These are phyloP conservation scores for Vitis hybrid DNA, from an alignment of 177 flowering plant species.

Conservation along the genomic window DNA sequence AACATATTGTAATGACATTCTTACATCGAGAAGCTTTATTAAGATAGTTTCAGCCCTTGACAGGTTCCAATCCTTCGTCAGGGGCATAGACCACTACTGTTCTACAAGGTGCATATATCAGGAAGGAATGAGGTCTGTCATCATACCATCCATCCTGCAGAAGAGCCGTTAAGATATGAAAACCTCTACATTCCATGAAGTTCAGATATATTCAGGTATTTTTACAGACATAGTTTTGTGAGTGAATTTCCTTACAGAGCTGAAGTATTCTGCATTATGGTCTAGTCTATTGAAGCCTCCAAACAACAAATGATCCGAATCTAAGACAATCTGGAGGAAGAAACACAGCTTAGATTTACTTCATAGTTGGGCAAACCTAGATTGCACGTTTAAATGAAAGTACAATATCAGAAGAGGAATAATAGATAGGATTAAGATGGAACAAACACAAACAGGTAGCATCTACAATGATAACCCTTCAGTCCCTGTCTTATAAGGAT, in stretches of 20 bases:
- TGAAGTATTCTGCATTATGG: slow-evolving; percentile 70
- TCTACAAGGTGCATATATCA: slow-evolving; percentile 80
- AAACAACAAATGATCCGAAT: slow-evolving; percentile 75
- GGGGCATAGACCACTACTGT: slow-evolving; percentile 88
- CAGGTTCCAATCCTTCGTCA: slow-evolving; percentile 31
- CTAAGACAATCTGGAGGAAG: slow-evolving; percentile 69
- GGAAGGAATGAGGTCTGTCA: slow-evolving; percentile 74
- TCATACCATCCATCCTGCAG: slow-evolving; percentile 79
- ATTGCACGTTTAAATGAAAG: neutral
- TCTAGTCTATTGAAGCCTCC: slow-evolving; percentile 80
- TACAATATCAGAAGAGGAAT: neutral
- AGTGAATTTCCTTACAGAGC: slow-evolving; percentile 46
- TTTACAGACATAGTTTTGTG: neutral
- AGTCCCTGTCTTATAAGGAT: too few relatives aligned
- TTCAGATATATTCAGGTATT: too few relatives aligned
- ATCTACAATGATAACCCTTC: too few relatives aligned
- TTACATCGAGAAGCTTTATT: neutral
- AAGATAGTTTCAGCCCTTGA: slow-evolving; percentile 1
- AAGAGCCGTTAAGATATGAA: neutral
- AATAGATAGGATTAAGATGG: neutral
- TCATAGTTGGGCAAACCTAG: neutral
- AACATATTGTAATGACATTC: neutral
- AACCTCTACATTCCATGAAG: neutral
- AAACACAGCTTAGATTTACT: neutral
- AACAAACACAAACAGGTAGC: too few relatives aligned